phyloP scores from a whole-genome alignment of 257 asterid species.

The Vinca minor region DNA sequence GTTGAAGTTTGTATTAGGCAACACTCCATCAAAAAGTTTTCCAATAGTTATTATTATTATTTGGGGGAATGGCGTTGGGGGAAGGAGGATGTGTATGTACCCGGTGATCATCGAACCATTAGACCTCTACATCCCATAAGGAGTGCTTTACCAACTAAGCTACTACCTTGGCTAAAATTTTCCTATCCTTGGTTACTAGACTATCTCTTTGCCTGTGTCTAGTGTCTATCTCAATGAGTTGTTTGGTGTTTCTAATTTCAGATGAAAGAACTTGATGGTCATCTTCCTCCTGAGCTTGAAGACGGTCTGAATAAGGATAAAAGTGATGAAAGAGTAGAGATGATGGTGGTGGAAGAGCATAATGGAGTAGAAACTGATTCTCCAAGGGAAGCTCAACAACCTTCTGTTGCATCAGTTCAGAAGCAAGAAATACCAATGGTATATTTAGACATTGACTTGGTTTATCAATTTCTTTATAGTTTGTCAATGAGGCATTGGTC shows the following conservation, averaged over 20 bases:
- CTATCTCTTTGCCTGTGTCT: constrained; percentile 5
- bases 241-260: constrained; percentile 24
- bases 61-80: no score
- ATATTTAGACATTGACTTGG: constrained; percentile 18
- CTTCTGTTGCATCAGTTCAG: constrained; percentile 28
- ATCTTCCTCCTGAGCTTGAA: constrained; percentile 60
- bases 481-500: no score
- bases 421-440: constrained; percentile 39
- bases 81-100: no score
- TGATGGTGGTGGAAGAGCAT: constrained; percentile 31
- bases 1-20: not conserved
- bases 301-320: constrained; percentile 35
- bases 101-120: no score
- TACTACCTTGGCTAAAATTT: no score
- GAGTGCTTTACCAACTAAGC: no score
- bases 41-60: no score
- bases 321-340: constrained; percentile 19
- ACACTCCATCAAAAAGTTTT: no score
- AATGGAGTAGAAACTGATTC: constrained; percentile 31
- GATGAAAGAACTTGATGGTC: constrained; percentile 61
- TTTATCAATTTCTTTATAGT: not conserved
- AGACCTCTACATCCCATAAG: no score
- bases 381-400: constrained; percentile 16
- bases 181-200: not conserved
- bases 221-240: not conserved